Evolutionary conservation across 2,329 filamentous ascomycete genomes (phyloP), one percentile per base, ranked within the genome.

Genomic region (Trichocomaceae sp.): DNA sequence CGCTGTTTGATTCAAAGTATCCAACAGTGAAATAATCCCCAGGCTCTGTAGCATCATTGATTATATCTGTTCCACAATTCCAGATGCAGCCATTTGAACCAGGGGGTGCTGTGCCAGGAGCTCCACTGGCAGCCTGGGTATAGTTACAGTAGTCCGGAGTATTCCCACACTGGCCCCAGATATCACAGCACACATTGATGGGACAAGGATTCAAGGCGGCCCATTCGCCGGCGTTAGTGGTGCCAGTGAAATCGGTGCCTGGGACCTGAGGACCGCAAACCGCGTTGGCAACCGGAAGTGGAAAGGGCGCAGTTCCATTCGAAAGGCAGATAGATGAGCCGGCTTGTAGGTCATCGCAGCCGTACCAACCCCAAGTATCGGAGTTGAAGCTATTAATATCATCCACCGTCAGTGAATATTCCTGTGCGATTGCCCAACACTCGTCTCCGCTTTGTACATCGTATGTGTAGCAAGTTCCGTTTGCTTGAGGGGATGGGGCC

Each of bases 201-300:
- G 66, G 67, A 55, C 77, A 79, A 0, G 70, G 73, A 57, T 79
- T 81, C 5, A 80, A 61, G 8, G 64, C 60, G 0, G 66, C 66
- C 69, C 61, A 3, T 17, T 61, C 60, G 2, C 51, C 68, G 13
- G 64, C 67, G 20, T 61, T 57, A 0, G 63, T 12, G 0, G 72
- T 66, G 12, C 57, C 42, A 19, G 59, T 52, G 0, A 72, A 75
- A 1, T 71, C 70, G 5, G 67, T 66, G 2, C 35, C 48, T 29
- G 48, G 48, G 2, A 70, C 66, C 42, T 69, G 64, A 1, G 77
- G 77, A 0, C 77, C 77, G 59, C 77, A 77, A 0, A 69, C 58
- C 1, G 69, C 68, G 48, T 71, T 71, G 6, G 61, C 17, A 1
- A 72, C 57, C 1, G 62, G 51, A 0, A 67, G 60, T 2, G 74